A percentile compares a stretch with the other conserved stretches of the same genome.
phyloP scores from a whole-genome alignment of 768 basidiomycete species.

The Chiua virens region DNA sequence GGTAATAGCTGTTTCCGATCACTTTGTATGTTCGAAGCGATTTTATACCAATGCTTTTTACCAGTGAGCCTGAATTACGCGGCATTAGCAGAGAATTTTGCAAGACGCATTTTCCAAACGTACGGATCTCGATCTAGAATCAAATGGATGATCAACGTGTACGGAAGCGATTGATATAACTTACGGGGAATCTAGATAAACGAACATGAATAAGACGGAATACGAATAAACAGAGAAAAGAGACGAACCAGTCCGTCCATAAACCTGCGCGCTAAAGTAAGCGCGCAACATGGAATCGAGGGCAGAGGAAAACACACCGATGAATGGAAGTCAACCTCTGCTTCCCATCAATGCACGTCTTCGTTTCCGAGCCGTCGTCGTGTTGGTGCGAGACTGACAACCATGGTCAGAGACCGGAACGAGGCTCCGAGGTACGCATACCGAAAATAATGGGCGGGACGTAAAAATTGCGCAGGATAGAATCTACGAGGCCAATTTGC shows the following conservation, averaged over 20 bases:
- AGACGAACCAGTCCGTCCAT: constrained; percentile 65
- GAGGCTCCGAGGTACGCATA: constrained; percentile 21
- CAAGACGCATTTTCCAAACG: constrained; percentile 12
- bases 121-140: constrained; percentile 46
- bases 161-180: constrained; percentile 11
- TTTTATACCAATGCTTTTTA: constrained; percentile 58
- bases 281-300: background rate
- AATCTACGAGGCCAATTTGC: constrained; percentile 75
- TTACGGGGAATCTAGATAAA: constrained; percentile 54
- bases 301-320: constrained; percentile 41
- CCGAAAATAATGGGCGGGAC: constrained; percentile 80
- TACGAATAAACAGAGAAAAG: background rate
- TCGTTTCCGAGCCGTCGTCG: constrained; percentile 65
- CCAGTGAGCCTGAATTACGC: constrained; percentile 8
- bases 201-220: constrained; percentile 4
- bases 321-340: constrained; percentile 77
- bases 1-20: constrained; percentile 44
- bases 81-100: background rate
- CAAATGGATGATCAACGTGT: background rate
- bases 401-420: background rate
- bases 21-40: constrained; percentile 1
- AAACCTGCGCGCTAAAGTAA: constrained; percentile 42
- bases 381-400: constrained; percentile 45
- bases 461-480: constrained; percentile 75
- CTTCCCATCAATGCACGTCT: constrained; percentile 79